phyloP scores from a whole-genome alignment of 768 basidiomycete species.

The Mycena chlorophos region DNA sequence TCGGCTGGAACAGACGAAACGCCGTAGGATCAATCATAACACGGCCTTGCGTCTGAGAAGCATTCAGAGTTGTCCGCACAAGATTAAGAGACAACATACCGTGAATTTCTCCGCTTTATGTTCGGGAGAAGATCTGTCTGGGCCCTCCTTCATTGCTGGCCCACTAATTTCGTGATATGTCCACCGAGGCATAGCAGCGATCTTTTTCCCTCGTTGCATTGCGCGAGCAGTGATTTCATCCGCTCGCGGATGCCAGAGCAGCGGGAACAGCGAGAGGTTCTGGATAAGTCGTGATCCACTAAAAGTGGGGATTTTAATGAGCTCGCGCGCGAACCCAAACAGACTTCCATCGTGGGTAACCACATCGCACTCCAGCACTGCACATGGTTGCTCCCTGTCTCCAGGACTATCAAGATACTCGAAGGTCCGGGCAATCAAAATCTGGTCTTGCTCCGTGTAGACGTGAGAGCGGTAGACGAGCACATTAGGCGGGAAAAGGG shows the following conservation, averaged over 20 bases:
- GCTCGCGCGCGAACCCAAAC: constrained; percentile 19
- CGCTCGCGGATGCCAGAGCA: constrained; percentile 12
- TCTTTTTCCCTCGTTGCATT: constrained; percentile 16
- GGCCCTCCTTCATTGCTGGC: constrained; percentile 16
- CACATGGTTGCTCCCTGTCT: constrained; percentile 1
- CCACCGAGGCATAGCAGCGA: constrained; percentile 4
- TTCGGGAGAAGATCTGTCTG: neutral
- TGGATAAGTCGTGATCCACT: constrained; percentile 21
- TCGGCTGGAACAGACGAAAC: constrained; percentile 26
- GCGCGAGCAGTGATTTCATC: constrained; percentile 8
- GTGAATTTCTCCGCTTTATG: constrained; percentile 4
- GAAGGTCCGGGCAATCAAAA: constrained; percentile 10
- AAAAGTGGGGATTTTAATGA: constrained; percentile 18
- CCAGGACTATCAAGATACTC: neutral
- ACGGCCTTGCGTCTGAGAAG: constrained; percentile 25
- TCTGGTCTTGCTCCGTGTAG: constrained; percentile 16
- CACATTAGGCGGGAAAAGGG: constrained; percentile 26
- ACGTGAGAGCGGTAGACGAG: constrained; percentile 22
- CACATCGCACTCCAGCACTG: constrained; percentile 14
- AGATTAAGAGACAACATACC: neutral
- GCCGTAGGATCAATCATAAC: constrained; percentile 30
- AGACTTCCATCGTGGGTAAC: constrained; percentile 20
- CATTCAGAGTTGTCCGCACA: neutral
- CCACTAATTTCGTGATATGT: constrained; percentile 20
- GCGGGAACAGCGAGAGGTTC: constrained; percentile 22